phyloP scores from a whole-genome alignment of 2,329 filamentous ascomycete genomes.

The Botrytis cinerea region DNA sequence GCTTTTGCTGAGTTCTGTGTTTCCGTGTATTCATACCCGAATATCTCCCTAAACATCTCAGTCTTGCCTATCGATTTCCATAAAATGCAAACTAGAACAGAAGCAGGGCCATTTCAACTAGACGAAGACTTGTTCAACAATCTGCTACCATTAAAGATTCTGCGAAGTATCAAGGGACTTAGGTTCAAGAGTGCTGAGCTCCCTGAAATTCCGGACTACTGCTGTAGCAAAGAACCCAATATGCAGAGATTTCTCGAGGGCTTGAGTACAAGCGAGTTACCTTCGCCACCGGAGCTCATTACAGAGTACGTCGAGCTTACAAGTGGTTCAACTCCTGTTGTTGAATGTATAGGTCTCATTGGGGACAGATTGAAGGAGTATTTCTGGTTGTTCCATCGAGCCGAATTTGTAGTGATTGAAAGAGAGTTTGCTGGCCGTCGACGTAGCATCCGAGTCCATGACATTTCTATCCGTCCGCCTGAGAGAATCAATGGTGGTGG shows the following conservation, averaged over 20 bases:
- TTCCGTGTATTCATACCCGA: not conserved
- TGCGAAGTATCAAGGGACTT: not conserved
- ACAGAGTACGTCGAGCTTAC: not conserved
- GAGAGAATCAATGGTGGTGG: not conserved
- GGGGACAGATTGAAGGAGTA: not conserved
- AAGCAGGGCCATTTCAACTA: not conserved
- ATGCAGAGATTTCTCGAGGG: accelerated
- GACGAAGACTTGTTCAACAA: not conserved
- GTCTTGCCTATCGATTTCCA: not conserved
- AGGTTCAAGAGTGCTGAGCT: not conserved
- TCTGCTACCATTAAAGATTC: not conserved
- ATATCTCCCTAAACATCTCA: not conserved
- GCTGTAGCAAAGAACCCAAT: accelerated
- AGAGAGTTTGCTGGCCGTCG: not conserved
- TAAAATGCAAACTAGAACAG: accelerated
- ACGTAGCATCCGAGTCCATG: not conserved
- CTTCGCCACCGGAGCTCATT: not conserved
- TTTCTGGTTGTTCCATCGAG: not conserved
- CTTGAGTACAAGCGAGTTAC: not conserved
- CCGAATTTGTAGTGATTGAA: not conserved
- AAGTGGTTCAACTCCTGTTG: not conserved
- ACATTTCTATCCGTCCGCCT: not conserved
- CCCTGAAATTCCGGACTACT: not conserved
- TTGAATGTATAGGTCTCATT: not conserved
- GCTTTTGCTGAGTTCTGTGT: not conserved